Evolutionary conservation across 2,329 filamentous ascomycete species (phyloP), one percentile per base, ranked within the genome.

Genomic region (Apiospora malaysiana): DNA sequence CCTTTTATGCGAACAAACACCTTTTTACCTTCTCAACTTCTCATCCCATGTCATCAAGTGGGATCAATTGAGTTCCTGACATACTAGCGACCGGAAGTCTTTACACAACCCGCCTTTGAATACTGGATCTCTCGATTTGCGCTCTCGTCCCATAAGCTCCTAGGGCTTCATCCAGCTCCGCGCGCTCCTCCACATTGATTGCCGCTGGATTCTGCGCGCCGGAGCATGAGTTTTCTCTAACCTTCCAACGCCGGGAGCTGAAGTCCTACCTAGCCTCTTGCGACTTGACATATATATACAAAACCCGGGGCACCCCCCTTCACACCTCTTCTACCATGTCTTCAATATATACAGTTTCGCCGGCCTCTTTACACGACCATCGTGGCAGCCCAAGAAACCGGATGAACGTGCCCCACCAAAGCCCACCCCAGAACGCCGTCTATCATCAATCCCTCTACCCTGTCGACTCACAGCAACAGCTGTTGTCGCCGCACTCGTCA

Each of bases 401-500:
- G 69, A 72, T 76, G 70, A 75, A 75, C 70, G 78, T 79, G 73
- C 74, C 80, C 78, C 78, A 77, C 77, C 77, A 75, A 74, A 71
- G 77, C 74, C 77, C 79, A 73, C 72, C 69, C 67, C 67, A 56
- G 46, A 49, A 56, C 73, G 74, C 65, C 25, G 14, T 27, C 56
- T 69, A 72, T 68, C 73, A 74, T 69, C 72, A 74, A 63, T 71
- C 72, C 72, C 77, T 73, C 68, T 77, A 78, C 69, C 76, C 82
- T 56, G 70, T 78, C 72, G 79, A 81, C 73, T 78, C 81, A 70
- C 81, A 80, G 27, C 81, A 80, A 27, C 51, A 59, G 74, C 78
- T 84, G 68, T 78, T 85, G 73, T 84, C 84, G 68, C 82, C 84
- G 43, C 81, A 82, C 72, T 82, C 85, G 70, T 85, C 85, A 70